Base-by-base conservation (phyloP, 495 filamentous ascomycete species). In the Cairneyella variabilis region DNA sequence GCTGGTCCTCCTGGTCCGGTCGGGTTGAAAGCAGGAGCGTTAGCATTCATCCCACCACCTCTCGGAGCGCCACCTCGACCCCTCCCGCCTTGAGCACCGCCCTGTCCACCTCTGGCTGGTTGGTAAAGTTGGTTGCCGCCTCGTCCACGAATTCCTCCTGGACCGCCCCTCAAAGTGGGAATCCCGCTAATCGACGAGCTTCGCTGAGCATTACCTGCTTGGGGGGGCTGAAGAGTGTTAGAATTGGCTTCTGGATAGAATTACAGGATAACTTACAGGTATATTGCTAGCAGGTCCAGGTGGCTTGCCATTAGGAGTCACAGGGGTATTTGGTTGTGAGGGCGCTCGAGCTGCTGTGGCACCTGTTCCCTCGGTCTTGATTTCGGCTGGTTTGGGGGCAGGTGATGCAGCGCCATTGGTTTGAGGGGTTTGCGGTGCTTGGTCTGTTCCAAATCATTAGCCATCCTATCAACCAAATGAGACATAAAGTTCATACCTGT, bases 21-120 rank as follows among this genome's bases (percentile, higher is more conserved):
- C 3, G 83, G 82, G 32, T 81, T 78, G 60, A 85, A 86, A 52
- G 83, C 76, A 43, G 76, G 77, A 7, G 76, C 82, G 1, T 53
- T 48, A 12, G 71, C 71, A 63, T 76, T 83, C 42, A 82, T 45
- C 0, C 50, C 68, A 1, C 74, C 74, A 1, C 74, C 74, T 51
- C 75, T 65, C 37, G 52, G 64, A 23, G 65, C 62, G 25, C 72
- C 76, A 25, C 77, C 74, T 54, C 83, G 74, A 48, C 71, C 75
- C 37, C 66, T 64, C 14, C 56, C 56, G 23, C 47, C 63, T 34
- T 45, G 53, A 45, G 69, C 63, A 26, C 55, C 62, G 10, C 61
- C 63, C 11, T 64, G 58, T 3, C 54, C 65, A 22, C 74, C 76
- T 25, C 76, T 72, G 46, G 82, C 74, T 36, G 51, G 52, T 47